These are phyloP conservation scores for Huiozyma naganishii DNA, from an alignment of 805 yeast species.

Conservation along the genomic window DNA sequence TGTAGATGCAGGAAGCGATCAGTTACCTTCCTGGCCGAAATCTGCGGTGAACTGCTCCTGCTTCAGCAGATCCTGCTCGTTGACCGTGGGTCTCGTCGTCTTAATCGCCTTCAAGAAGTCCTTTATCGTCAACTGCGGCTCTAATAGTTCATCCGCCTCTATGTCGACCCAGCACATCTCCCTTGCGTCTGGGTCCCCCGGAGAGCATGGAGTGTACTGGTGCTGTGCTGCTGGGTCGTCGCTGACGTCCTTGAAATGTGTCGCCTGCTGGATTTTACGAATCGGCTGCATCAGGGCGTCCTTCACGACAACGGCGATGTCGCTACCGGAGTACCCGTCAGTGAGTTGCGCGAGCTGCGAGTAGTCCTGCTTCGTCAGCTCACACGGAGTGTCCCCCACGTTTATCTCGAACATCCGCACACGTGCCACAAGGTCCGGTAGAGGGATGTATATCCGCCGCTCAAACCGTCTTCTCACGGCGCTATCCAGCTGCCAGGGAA, in stretches of 20 bases:
- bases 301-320: slow-evolving; percentile 89
- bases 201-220: slow-evolving; percentile 85
- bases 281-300: slow-evolving; percentile 98
- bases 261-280: slow-evolving; percentile 87
- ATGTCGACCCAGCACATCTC: slow-evolving; percentile 94
- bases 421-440: slow-evolving; percentile 91
- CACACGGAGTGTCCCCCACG: slow-evolving; percentile 83
- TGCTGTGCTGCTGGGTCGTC: slow-evolving; percentile 25
- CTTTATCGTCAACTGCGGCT: slow-evolving; percentile 80
- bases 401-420: slow-evolving; percentile 89
- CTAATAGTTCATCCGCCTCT: slow-evolving; percentile 77
- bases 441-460: slow-evolving; percentile 84
- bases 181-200: slow-evolving; percentile 79
- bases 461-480: slow-evolving; percentile 96
- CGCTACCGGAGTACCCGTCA: slow-evolving; percentile 96
- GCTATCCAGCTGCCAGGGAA: slow-evolving; percentile 97
- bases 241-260: slow-evolving; percentile 69
- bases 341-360: slow-evolving; percentile 82
- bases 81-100: slow-evolving; percentile 90
- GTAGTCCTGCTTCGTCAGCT: slow-evolving; percentile 60
- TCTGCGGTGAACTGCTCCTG: slow-evolving; percentile 86
- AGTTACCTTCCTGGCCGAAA: slow-evolving; percentile 91
- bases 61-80: slow-evolving; percentile 65
- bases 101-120: slow-evolving; percentile 91
- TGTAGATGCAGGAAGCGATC: neutral